Base-by-base conservation (phyloP, 306 rosid genomes). In the Biancaea sappan region DNA sequence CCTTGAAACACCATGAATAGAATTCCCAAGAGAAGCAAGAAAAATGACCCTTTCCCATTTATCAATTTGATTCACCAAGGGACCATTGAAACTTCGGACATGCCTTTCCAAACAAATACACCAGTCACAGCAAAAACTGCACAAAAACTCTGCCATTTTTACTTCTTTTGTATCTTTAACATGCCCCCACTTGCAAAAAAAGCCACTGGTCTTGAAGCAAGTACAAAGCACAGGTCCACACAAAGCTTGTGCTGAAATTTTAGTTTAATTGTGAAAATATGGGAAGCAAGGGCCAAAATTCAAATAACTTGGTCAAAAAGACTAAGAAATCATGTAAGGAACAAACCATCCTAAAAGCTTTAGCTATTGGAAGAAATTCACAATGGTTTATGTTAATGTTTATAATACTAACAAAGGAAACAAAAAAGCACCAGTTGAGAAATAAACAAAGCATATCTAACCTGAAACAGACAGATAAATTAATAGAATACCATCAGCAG, bases 401-500 rank as follows among this genome's bases (percentile, higher is more conserved):
- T 18, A 11, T 50, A 50, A 18, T 8, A 6, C 24, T 5, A 78
- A 71, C 41, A 28, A 24, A 29, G 47, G 43, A 60, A 6, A 63
- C 60, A 40, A 16, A 53, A 51, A 71, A 29, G 2, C 3, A 41
- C 6, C 43, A 72, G 53, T 53, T 22, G 69, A 38, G 19, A 63
- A 67, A 46, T 16, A 37, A 70, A 76, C 16, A 52, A 16, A 77
- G 47, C 40, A 72, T 69, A 62, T 52, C 78, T 77, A 66, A 91
- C 98, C 97, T 90, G 96, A 87, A 81, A 95, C 97, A 56, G 98
- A 94, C 81, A 94, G 78, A 88, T 90, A 94, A 75, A 94, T 81
- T 69, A 94, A 86, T 66, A 94, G 81, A 87, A 91, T 78, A 72
- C 98, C 98, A 87, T 94, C 97, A 61, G 77, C 59, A 34, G 98